These are phyloP conservation scores for Clitocybe nebularis DNA, from an alignment of 1,284 basidiomycete genomes.

Conservation along the genomic window DNA sequence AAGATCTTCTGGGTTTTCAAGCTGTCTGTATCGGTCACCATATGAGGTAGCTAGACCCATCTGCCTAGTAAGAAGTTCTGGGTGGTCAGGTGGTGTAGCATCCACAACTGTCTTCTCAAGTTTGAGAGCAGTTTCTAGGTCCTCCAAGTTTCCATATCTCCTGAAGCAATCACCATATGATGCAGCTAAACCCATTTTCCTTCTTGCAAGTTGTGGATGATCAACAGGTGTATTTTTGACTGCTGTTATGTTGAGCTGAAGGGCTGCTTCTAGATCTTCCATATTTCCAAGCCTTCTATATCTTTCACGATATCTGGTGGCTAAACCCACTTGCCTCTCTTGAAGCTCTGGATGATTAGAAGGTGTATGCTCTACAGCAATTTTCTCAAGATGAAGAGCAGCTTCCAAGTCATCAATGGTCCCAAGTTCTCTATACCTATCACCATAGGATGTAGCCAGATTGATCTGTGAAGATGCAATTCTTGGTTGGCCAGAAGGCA, in stretches of 20 bases:
- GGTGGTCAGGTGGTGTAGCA: not conserved
- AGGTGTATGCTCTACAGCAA: not conserved
- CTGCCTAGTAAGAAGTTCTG: not conserved
- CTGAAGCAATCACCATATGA: constrained; percentile 5
- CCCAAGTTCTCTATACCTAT: not conserved
- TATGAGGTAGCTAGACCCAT: not conserved
- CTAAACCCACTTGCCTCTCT: not conserved
- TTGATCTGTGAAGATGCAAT: too few species aligned
- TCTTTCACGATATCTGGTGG: not conserved
- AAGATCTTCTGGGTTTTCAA: not conserved
- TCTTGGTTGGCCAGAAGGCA: too few species aligned
- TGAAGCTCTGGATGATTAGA: not conserved
- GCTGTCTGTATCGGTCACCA: not conserved
- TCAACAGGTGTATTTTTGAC: not conserved
- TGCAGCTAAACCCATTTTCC: not conserved
- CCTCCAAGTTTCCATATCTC: not conserved
- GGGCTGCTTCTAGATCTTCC: too few species aligned
- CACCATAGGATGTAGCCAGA: not conserved
- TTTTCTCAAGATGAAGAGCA: not conserved
- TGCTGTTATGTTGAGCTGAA: not conserved
- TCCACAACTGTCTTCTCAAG: not conserved
- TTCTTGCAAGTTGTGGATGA: not conserved
- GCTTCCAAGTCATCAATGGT: not conserved
- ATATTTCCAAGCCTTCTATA: not conserved
- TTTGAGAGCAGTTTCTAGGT: constrained; percentile 1